phyloP scores from a whole-genome alignment of 768 basidiomycete genomes.

The Kondoa subrosea region DNA sequence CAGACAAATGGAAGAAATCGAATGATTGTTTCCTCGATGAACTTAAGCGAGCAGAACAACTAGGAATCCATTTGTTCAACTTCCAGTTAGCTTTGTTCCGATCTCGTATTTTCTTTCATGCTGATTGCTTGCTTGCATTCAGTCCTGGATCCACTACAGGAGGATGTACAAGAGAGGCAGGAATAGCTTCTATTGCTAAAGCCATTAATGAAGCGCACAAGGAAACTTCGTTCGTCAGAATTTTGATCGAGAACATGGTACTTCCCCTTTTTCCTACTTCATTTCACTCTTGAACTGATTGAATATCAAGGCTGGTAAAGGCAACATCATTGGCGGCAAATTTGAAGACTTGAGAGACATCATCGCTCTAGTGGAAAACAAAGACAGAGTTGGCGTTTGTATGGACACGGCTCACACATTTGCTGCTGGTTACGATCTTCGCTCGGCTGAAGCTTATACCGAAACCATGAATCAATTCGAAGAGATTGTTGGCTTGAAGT shows the following conservation, averaged over 20 bases:
- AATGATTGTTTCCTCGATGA: slow-evolving; percentile 73
- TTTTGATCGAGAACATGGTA: slow-evolving; percentile 74
- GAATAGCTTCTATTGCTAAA: slow-evolving; percentile 49
- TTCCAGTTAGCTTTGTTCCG: slow-evolving; percentile 50
- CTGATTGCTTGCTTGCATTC: background rate
- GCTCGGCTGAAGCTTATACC: slow-evolving; percentile 47
- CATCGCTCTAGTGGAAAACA: slow-evolving; percentile 53
- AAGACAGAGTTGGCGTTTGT: slow-evolving; percentile 60
- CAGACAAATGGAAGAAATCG: slow-evolving; percentile 49
- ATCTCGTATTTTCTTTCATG: background rate
- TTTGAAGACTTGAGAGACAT: slow-evolving; percentile 54
- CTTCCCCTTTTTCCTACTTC: background rate
- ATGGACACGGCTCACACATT: slow-evolving; percentile 56
- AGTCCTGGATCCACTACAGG: slow-evolving; percentile 77
- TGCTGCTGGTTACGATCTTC: slow-evolving; percentile 40
- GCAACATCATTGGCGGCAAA: slow-evolving; percentile 57
- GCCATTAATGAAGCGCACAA: slow-evolving; percentile 58
- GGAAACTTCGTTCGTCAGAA: slow-evolving; percentile 43
- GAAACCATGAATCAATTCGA: slow-evolving; percentile 44
- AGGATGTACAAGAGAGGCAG: slow-evolving; percentile 44
- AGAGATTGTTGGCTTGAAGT: slow-evolving; percentile 48
- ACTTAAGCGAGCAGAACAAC: slow-evolving; percentile 37
- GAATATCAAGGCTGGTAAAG: slow-evolving; percentile 49
- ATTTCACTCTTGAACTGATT: background rate
- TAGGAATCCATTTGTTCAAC: slow-evolving; percentile 60